Evolutionary conservation across 1,284 basidiomycete species (phyloP).

Genomic region (Schizophyllum commune): DNA sequence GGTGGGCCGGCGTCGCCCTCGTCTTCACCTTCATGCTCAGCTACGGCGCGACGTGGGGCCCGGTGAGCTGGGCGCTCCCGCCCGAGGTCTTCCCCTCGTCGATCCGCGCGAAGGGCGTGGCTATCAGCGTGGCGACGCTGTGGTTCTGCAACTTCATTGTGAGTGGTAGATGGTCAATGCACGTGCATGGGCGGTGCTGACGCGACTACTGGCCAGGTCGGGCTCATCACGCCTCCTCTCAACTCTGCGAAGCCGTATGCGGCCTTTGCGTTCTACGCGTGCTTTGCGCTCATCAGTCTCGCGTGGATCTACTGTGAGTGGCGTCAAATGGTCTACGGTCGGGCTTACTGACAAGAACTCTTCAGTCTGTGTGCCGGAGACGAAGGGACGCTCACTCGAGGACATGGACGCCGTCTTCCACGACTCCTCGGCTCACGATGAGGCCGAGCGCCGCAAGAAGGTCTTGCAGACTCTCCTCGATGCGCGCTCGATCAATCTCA

Average conservation of each 20-base stretch:
- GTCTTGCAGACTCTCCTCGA: not conserved
- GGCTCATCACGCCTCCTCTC: not conserved
- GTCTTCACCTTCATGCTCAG: slow-evolving; percentile 37
- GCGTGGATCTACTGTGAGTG: not conserved
- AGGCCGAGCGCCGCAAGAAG: not conserved
- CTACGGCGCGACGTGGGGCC: slow-evolving; percentile 52
- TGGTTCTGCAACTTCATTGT: slow-evolving; percentile 46
- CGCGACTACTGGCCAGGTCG: not conserved
- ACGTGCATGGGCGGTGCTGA: not conserved
- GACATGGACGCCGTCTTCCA: slow-evolving; percentile 72
- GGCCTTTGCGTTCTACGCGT: not conserved
- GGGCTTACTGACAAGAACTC: too few species aligned
- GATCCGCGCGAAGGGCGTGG: slow-evolving; percentile 61
- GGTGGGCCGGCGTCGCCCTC: slow-evolving; percentile 20
- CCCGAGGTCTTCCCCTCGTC: slow-evolving; percentile 63
- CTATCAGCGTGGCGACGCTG: slow-evolving; percentile 55
- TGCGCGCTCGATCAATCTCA: not conserved
- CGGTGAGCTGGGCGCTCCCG: slow-evolving; percentile 52
- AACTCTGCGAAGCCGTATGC: not conserved
- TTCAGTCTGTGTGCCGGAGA: slow-evolving; percentile 43
- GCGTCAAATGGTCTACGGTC: too few species aligned
- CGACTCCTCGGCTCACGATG: not conserved
- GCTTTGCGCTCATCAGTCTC: not conserved
- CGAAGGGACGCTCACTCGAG: slow-evolving; percentile 53
- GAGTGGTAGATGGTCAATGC: not conserved